Evolutionary conservation across 257 asterid genomes (phyloP), one percentile per base, ranked within the genome.

Genomic region (Cinchona pubescens): DNA sequence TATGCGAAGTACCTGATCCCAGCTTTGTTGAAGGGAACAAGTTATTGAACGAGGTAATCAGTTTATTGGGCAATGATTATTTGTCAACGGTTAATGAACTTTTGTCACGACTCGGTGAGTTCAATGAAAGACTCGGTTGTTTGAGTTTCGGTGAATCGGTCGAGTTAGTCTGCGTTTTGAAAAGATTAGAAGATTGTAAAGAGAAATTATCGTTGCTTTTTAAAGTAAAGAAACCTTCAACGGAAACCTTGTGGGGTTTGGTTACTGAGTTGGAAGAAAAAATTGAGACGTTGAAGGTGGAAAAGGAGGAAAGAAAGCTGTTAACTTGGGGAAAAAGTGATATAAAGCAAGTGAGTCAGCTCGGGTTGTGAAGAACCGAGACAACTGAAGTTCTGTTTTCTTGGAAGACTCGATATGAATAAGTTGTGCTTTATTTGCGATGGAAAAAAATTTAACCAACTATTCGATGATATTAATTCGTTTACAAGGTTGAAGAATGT

Each of bases 61-160:
- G 76, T 23, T 68, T 92, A 29, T 14, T 88, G 34, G 13, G 56
- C 45, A 83, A 72, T 64, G 98, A 92, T 75, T 85, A 89, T 34
- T 45, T 87, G 1, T 83, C 94, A 2, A 35, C 82, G 6, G 85
- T 87, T 2, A 91, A 88, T 40, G 96, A 87, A 80, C 23, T 91
- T 16, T 15, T 86, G 18, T 35, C 79, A 0, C 80, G 94, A 69
- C 87, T 92, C 82, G 40, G 80, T 42, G 98, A 92, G 88, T 77
- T 88, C 27, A 83, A 76, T 34, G 85, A 88, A 79, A 63, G 98
- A 63, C 74, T 87, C 82, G 67, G 84, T 43, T 72, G 74, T 0
- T 73, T 88, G 90, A 88, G 87, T 77, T 92, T 90, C 19, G 86
- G 85, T 1, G 94, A 92, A 58, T 88, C 92, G 30, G 89, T 91